Base-by-base conservation (phyloP, 768 basidiomycete genomes). In the Boletus subparvulus region DNA sequence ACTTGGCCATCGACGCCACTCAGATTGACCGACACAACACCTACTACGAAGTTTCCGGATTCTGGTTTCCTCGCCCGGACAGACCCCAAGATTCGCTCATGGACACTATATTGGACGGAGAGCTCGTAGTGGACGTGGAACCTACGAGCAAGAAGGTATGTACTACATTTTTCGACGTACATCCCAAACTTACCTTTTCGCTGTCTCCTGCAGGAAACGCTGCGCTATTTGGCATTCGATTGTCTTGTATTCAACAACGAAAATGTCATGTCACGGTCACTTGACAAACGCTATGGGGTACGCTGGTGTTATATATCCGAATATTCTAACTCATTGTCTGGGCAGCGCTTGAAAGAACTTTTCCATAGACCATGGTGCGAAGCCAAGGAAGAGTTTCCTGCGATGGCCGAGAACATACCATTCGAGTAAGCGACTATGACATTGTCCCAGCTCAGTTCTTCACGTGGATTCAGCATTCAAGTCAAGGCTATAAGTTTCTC, bases 21-120 rank as follows among this genome's bases (percentile, higher is more conserved):
- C 66, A 99, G 96, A 91, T 98, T 66, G 96, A 99, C 80, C 86
- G 97, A 55, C 93, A 95, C 69, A 95, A 98, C 66, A 74, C 78
- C 3, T 98, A 94, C 70, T 87, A 90, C 57, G 72, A 83, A 64
- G 73, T 94, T 9, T 66, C 74, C 14, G 92, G 92, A 3, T 78
- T 98, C 40, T 92, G 81, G 74, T 98, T 99, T 67, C 97, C 96
- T 24, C 92, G 95, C 66, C 86, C 89, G 64, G 90, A 90, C 62
- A 80, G 87, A 58, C 85, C 83, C 3, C 75, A 75, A 59, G 77
- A 75, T 19, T 87, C 89, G 3, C 78, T 97, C 40, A 78, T 82
- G 61, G 87, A 90, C 67, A 92, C 92, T 1, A 76, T 99, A 11
- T 73, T 98, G 19, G 97, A 99, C 66, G 97, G 92, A 37, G 97